Evolutionary conservation across 2,329 filamentous ascomycete genomes (phyloP), one percentile per base, ranked within the genome.

Genomic region (Fusarium phyllophilum): DNA sequence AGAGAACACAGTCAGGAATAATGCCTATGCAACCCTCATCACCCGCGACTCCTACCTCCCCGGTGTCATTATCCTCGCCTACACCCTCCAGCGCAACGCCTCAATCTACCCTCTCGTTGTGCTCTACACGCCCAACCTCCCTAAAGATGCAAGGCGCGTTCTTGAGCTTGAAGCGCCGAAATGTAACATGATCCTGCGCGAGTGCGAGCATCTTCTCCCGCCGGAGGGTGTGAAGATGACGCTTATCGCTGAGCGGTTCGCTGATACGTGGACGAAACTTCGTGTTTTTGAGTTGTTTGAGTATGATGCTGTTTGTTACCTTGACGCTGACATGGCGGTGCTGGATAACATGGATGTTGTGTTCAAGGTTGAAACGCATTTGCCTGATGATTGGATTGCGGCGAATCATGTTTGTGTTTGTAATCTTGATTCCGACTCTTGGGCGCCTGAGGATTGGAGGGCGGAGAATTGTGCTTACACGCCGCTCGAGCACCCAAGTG

Each of bases 361-460:
- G 0, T 75, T 76, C 29, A 38, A 68, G 4, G 52, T 45, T 2
- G 73, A 74, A 7, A 42, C 42, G 11, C 49, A 68, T 51, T n/a
- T 76, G 5, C 74, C 74, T 6, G 20, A 61, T 26, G 73, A 72
- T 46, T 76, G 74, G 74, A 44, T 76, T 29, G 73, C 71, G 14
- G 73, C 74, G 14, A 76, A 76, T 48, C 74, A 76, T 24, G 74
- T 73, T 15, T 76, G 74, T 18, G 74, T 75, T 29, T 76, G 74
- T 15, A 76, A 76, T 33, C 73, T 76, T 15, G 74, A 76, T 31
- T 61, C 48, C 0, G 74, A 76, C 8, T 65, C 73, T 1, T 76
- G 74, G 74, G 74, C 74, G 8, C 74, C 73, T 10, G 56, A 73
- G 10, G 71, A 76, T 24, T 76, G 74, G 74, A 54, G 33, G 17